phyloP scores from a whole-genome alignment of 345 rosid species.

The Salix udensis region DNA sequence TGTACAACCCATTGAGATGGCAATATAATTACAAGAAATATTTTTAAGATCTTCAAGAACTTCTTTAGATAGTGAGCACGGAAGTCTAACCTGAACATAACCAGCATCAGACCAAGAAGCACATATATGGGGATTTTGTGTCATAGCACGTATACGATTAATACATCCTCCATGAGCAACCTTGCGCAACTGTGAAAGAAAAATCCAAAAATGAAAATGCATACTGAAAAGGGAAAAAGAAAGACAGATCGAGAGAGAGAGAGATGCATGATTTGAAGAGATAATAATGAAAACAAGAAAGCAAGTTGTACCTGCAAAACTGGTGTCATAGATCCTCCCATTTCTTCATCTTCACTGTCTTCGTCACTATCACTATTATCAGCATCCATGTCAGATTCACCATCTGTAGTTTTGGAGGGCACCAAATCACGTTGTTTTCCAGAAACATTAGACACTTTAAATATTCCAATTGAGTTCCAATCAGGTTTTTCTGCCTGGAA shows the following conservation, averaged over 20 bases:
- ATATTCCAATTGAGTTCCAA: conserved; percentile 74
- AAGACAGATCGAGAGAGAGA: background rate
- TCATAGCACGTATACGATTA: conserved; percentile 89
- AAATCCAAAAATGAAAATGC: conserved; percentile 10
- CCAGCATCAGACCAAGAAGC: conserved; percentile 95
- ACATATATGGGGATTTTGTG: conserved; percentile 80
- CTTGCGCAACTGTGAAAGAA: conserved; percentile 56
- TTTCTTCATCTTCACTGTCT: conserved; percentile 54
- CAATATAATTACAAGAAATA: background rate
- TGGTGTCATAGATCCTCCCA: conserved; percentile 57
- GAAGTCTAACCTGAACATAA: conserved; percentile 70
- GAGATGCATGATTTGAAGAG: background rate
- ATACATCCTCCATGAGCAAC: conserved; percentile 83
- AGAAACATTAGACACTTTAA: conserved; percentile 64
- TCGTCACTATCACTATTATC: conserved; percentile 76
- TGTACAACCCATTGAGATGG: background rate
- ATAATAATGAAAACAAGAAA: background rate
- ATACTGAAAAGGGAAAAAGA: background rate
- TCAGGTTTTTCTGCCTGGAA: conserved; percentile 80
- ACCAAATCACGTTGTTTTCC: conserved; percentile 78
- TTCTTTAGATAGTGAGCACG: background rate
- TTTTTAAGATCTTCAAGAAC: background rate
- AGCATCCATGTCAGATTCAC: conserved; percentile 52
- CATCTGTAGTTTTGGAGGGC: conserved; percentile 44
- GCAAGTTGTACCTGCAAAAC: conserved; percentile 54